phyloP scores from a whole-genome alignment of 192 early-diverging fungal genomes.

The Pilobolus umbonatus region DNA sequence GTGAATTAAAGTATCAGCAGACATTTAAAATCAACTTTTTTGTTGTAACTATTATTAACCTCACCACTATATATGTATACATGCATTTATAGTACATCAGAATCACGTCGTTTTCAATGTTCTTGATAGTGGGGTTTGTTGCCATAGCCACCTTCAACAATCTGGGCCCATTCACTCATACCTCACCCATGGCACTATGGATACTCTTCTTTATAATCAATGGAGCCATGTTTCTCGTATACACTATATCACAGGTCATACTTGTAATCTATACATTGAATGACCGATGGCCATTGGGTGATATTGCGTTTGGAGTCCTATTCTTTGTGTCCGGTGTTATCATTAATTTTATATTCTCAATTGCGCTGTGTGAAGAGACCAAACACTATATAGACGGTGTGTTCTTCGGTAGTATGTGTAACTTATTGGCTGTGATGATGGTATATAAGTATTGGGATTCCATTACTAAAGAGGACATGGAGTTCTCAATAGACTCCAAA shows the following conservation, averaged over 20 bases:
- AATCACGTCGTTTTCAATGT: slow-evolving; percentile 72
- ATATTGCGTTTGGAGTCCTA: slow-evolving; percentile 78
- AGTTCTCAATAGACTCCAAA: slow-evolving; percentile 77
- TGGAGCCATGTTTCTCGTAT: slow-evolving; percentile 73
- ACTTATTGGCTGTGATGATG: slow-evolving; percentile 94
- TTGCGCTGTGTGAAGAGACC: slow-evolving; percentile 75
- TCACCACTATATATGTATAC: too few relatives aligned
- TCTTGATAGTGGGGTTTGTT: slow-evolving; percentile 70
- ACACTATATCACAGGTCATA: slow-evolving; percentile 85
- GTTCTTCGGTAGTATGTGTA: slow-evolving; percentile 92
- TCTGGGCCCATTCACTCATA: slow-evolving; percentile 54
- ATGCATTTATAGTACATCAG: slow-evolving; percentile 60
- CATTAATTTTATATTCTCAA: slow-evolving; percentile 71
- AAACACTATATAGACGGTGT: slow-evolving; percentile 96
- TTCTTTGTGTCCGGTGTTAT: slow-evolving; percentile 90
- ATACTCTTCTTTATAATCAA: slow-evolving; percentile 85
- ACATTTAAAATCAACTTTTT: background rate
- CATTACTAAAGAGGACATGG: slow-evolving; percentile 96
- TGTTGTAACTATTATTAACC: too few relatives aligned
- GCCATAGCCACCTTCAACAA: slow-evolving; percentile 78
- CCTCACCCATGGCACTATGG: slow-evolving; percentile 69
- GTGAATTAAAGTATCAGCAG: slow-evolving; percentile 2
- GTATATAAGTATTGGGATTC: slow-evolving; percentile 99
- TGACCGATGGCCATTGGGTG: slow-evolving; percentile 93
- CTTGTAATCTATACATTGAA: slow-evolving; percentile 91